Evolutionary conservation across 139 green algal species (phyloP).

Genomic region (Chlamydomonas sp.): DNA sequence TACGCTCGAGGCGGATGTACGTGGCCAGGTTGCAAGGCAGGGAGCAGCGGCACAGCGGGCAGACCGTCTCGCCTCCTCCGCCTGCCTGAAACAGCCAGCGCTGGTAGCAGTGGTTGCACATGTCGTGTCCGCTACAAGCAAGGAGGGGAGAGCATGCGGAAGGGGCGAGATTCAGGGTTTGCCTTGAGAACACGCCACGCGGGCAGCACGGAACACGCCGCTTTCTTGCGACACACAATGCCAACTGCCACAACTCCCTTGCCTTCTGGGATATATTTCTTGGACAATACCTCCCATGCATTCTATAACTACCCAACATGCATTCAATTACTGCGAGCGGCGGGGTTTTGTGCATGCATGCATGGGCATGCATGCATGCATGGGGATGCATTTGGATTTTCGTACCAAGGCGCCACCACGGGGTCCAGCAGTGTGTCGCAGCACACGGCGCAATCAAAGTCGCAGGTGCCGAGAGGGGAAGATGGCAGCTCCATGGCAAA

Average conservation of each 20-base stretch:
- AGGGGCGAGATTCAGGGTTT: background rate
- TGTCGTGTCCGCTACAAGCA: conserved; percentile 4
- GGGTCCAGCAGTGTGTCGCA: conserved; percentile 5
- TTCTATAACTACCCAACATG: too few relatives aligned
- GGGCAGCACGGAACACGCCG: background rate
- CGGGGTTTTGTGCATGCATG: background rate
- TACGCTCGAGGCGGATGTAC: too few relatives aligned
- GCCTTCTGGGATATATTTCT: background rate
- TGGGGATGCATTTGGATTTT: background rate
- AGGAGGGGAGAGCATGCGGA: background rate
- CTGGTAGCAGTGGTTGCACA: conserved; percentile 2
- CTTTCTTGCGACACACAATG: too few relatives aligned
- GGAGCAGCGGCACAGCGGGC: background rate
- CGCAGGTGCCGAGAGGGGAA: too few relatives aligned
- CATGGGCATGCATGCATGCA: background rate
- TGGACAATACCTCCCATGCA: background rate
- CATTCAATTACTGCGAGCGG: background rate
- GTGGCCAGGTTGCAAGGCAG: background rate
- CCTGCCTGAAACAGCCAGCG: too few relatives aligned
- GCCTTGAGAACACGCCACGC: background rate
- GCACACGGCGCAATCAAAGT: conserved; percentile 3
- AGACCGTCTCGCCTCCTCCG: background rate
- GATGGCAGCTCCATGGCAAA: too few relatives aligned
- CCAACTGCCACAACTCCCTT: background rate
- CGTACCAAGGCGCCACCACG: background rate